Base-by-base conservation (phyloP, 352 stramenopile genomes). In the Plasmopara viticola region DNA sequence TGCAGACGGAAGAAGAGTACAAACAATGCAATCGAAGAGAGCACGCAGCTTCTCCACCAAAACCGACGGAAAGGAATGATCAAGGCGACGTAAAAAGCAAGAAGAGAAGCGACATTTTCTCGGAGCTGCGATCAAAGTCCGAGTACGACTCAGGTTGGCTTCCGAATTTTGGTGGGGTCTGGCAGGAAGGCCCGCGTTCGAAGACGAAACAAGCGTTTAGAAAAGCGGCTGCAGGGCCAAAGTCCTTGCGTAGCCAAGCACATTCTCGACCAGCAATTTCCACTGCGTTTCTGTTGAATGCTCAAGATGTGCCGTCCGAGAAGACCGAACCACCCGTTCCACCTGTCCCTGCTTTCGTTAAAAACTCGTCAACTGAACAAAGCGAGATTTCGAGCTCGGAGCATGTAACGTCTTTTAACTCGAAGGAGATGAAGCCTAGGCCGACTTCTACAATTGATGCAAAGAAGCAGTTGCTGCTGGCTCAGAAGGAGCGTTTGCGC, bases 101-200 rank as follows among this genome's bases (percentile, higher is more conserved):
- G 17, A 69, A 42, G 29, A 53, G 45, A 48, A 61, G 47, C 64
- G 60, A 71, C 20, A 72, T 79, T 39, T 78, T 77, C 30, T 54
- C 60, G 12, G 33, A 55, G 30, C 41, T 75, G 14, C 40, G 68
- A 31, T 51, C 60, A 14, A 50, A 73, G 17, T 48, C 53, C 15
- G 30, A 58, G 9, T 70, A 78, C 41, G 60, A 62, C 13, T 39
- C 62, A 9, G 65, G 68, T 17, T 91, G 81, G 81, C 56, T 91
- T 12, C 81, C 81, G 17, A 89, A 89, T 39, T 91, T 91, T 53
- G 78, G 81, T 10, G 64, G 75, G 0, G 78, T 91, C 12, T 91
- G 81, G 81, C 74, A 91, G 51, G 74, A 84, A 37, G 78, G 78
- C 0, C 65, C 78, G 20, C 76, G 81, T 3, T 70, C 58, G 35